Percentiles rank a stretch among this genome's conserved stretches.
Evolutionary conservation across 2,329 filamentous ascomycete genomes (phyloP).

Genomic region (Clarireedia homoeocarpa): DNA sequence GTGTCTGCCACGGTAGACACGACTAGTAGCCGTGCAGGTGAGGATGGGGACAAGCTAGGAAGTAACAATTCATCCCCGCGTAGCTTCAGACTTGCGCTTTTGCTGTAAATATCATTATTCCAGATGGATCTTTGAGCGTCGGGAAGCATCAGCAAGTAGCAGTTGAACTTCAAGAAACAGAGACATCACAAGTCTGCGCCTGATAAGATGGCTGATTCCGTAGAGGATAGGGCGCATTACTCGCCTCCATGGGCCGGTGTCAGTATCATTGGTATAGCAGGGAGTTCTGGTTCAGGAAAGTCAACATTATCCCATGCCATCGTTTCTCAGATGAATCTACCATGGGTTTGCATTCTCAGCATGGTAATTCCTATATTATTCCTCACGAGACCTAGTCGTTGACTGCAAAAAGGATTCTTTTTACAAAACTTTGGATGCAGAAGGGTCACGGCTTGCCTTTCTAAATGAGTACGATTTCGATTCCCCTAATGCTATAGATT

Average conservation of each 20-base stretch:
- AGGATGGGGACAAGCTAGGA: too few relatives aligned
- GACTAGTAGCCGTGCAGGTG: too few relatives aligned
- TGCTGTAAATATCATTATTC: not conserved
- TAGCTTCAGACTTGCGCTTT: too few relatives aligned
- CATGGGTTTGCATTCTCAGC: constrained; percentile 95
- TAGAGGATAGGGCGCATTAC: constrained; percentile 56
- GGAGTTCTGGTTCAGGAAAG: constrained; percentile 90
- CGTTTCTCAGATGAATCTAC: constrained; percentile 79
- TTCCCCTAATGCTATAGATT: constrained; percentile 88
- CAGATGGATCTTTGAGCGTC: not conserved
- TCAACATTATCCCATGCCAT: constrained; percentile 91
- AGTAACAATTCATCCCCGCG: too few relatives aligned
- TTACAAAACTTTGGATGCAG: constrained; percentile 80
- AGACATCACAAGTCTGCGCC: not conserved
- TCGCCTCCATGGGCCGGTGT: constrained; percentile 93
- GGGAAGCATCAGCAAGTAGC: not conserved
- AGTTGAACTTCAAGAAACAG: not conserved
- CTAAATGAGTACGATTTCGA: constrained; percentile 94
- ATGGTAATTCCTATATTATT: constrained; percentile 55
- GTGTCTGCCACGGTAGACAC: too few relatives aligned
- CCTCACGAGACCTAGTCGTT: not conserved
- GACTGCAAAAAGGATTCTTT: constrained; percentile 71
- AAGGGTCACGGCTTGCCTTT: constrained; percentile 75
- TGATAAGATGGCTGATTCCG: constrained; percentile 14
- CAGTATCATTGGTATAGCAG: constrained; percentile 92